Percentiles rank a stretch among this genome's conserved stretches.
phyloP scores from a whole-genome alignment of 345 rosid genomes.

The Hibiscus trionum region DNA sequence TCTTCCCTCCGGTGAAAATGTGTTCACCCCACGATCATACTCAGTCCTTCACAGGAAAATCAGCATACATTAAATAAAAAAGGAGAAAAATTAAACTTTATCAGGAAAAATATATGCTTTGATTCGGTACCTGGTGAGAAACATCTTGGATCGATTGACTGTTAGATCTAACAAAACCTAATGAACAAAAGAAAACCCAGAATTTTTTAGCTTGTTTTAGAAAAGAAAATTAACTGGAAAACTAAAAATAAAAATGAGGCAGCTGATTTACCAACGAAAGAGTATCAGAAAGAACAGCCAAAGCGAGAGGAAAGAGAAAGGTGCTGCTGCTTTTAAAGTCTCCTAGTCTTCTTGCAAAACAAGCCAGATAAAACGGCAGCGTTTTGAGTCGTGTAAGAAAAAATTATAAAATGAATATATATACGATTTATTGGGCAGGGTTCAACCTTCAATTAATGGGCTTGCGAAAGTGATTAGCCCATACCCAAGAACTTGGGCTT shows the following conservation, averaged over 20 bases:
- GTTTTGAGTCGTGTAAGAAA: not conserved
- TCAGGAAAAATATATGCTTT: not conserved
- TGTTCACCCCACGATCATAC: conserved; percentile 99
- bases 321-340: not conserved
- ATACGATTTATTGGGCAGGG: not conserved
- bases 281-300: not conserved
- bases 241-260: not conserved
- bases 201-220: not conserved
- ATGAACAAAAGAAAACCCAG: not conserved
- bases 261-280: not conserved
- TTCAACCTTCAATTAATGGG: no score
- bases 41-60: conserved; percentile 55
- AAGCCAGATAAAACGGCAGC: not conserved
- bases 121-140: conserved; percentile 56
- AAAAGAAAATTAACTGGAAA: not conserved
- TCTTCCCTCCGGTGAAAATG: conserved; percentile 96
- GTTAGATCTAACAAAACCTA: conserved; percentile 20
- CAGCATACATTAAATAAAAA: not conserved
- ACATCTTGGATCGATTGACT: conserved; percentile 37
- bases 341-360: not conserved
- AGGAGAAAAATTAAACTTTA: not conserved
- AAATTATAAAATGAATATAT: not conserved
- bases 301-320: not conserved
- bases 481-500: not conserved
- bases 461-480: no score